These are phyloP conservation scores for Phytophthora cajani DNA, from an alignment of 352 stramenopile genomes.

Conservation along the genomic window DNA sequence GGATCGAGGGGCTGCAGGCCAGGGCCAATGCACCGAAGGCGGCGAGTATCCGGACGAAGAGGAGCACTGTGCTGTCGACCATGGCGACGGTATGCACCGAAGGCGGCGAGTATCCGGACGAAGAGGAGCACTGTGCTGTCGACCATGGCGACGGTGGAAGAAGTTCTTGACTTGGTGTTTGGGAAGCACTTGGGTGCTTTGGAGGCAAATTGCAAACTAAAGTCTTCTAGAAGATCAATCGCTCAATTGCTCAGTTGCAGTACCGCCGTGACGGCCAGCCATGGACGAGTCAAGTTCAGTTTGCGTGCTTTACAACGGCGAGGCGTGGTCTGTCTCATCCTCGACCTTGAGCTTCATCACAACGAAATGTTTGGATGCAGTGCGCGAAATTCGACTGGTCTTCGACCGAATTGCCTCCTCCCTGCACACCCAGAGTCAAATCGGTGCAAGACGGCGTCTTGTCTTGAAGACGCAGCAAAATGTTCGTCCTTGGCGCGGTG, in stretches of 20 bases:
- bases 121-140: slow-evolving; percentile 29
- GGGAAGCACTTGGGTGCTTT: slow-evolving; percentile 1
- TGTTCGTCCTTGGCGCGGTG: slow-evolving; percentile 2
- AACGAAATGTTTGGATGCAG: slow-evolving; percentile 28
- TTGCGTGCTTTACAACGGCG: slow-evolving; percentile 8
- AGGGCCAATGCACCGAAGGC: slow-evolving; percentile 38
- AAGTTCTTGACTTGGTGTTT: background rate
- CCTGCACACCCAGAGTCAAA: slow-evolving; percentile 8
- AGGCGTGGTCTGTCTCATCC: slow-evolving; percentile 17
- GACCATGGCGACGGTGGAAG: slow-evolving; percentile 19
- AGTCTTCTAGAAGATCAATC: background rate
- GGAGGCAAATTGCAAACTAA: slow-evolving; percentile 23
- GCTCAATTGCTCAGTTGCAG: background rate
- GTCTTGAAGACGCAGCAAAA: too few species aligned
- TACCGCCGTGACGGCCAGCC: background rate
- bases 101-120: slow-evolving; percentile 37
- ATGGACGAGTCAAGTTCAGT: slow-evolving; percentile 3
- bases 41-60: slow-evolving; percentile 38
- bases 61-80: slow-evolving; percentile 27
- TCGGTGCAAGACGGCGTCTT: slow-evolving; percentile 1
- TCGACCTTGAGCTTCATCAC: slow-evolving; percentile 14
- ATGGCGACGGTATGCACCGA: slow-evolving; percentile 31
- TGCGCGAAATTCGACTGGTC: background rate
- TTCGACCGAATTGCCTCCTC: background rate
- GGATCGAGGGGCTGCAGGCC: slow-evolving; percentile 47